phyloP scores from a whole-genome alignment of 2,329 filamentous ascomycete species.

The Scolecobasidium constrictum region DNA sequence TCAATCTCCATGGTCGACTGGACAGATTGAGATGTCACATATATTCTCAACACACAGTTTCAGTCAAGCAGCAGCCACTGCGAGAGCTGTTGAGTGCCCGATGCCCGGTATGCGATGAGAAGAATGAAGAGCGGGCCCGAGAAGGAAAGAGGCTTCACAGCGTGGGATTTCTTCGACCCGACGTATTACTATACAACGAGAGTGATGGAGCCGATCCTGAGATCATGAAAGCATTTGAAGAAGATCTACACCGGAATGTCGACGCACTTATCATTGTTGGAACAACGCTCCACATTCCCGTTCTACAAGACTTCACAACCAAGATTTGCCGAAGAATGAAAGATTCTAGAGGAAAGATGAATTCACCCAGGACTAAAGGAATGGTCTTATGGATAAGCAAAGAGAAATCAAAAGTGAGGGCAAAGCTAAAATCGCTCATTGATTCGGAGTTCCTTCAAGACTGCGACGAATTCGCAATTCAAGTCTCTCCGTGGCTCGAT shows the following conservation, averaged over 20 bases:
- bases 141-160: conserved; percentile 6
- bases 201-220: conserved; percentile 3
- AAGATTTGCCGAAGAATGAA: conserved; percentile 6
- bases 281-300: conserved; percentile 5
- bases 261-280: conserved; percentile 9
- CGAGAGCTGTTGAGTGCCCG: neutral
- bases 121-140: conserved; percentile 1
- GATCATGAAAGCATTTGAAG: neutral
- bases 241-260: conserved; percentile 1
- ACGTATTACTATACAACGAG: conserved; percentile 7
- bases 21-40: conserved; percentile 5
- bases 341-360: neutral
- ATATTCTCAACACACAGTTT: conserved; percentile 1
- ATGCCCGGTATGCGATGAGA: conserved; percentile 5
- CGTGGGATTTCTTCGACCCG: neutral
- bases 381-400: conserved; percentile 3
- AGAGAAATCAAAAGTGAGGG: conserved; percentile 2
- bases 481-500: conserved; percentile 1
- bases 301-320: neutral
- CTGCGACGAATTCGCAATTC: conserved; percentile 5
- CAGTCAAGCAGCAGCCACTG: neutral
- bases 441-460: conserved; percentile 4
- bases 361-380: conserved; percentile 2
- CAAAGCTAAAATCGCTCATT: conserved; percentile 2
- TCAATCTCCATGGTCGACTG: conserved; percentile 7